A percentile compares a stretch with the other conserved stretches of the same genome.
Conservation (phyloP, 1,284 basidiomycete genomes). For the Cryptococcus jaspeensis region DNA sequence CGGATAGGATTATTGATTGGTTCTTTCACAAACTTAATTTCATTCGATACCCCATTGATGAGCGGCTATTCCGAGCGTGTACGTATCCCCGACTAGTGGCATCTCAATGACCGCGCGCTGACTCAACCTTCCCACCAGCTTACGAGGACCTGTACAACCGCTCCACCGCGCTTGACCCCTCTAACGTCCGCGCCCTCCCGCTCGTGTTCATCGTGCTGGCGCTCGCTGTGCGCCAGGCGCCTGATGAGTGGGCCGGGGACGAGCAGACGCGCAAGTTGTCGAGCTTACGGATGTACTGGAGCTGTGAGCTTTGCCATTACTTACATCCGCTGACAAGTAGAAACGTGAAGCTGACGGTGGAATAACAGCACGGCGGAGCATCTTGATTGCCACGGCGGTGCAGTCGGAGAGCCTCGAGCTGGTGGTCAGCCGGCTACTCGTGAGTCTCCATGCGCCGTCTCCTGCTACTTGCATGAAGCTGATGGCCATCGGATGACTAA, state of each 20-base stretch:
- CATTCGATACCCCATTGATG: slow-evolving; percentile 90
- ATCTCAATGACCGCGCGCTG: no score
- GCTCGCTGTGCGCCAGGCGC: slow-evolving; percentile 78
- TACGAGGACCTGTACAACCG: slow-evolving; percentile 77
- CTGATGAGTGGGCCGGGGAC: slow-evolving; percentile 78
- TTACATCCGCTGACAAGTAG: neutral
- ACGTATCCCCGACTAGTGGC: slow-evolving; percentile 4
- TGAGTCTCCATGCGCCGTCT: slow-evolving; percentile 51
- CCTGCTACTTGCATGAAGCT: no score
- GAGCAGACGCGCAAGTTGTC: slow-evolving; percentile 69
- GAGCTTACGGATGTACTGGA: slow-evolving; percentile 88
- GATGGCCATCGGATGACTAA: slow-evolving; percentile 41
- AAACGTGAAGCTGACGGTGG: slow-evolving; percentile 1
- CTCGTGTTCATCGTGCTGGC: slow-evolving; percentile 91
- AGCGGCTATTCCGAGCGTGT: slow-evolving; percentile 72
- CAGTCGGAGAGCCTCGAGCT: slow-evolving; percentile 86
- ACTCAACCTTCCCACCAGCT: slow-evolving; percentile 37
- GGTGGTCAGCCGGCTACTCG: slow-evolving; percentile 80
- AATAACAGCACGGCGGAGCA: slow-evolving; percentile 70
- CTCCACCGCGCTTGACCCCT: slow-evolving; percentile 70
- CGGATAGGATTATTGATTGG: slow-evolving; percentile 60
- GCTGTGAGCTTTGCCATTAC: slow-evolving; percentile 61
- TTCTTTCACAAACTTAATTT: slow-evolving; percentile 70
- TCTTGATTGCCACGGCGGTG: slow-evolving; percentile 83
- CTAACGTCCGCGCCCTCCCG: slow-evolving; percentile 82